Conservation (phyloP, 306 rosid species). For the Quercus agrifolia region DNA sequence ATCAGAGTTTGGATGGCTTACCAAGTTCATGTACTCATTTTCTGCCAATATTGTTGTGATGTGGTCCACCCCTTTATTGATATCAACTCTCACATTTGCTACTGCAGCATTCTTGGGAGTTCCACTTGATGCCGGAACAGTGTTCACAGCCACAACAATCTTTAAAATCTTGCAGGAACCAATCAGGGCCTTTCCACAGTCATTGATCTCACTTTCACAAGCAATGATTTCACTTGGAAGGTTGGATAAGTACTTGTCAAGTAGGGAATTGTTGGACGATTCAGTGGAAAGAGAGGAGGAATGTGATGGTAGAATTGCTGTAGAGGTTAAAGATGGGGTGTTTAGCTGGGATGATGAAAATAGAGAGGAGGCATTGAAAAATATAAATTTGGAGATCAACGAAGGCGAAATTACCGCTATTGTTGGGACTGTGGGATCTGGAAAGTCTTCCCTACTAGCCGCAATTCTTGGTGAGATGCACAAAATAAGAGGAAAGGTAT, state of each 20-base stretch:
- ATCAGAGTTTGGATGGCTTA: slow-evolving; percentile 72
- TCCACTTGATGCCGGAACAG: slow-evolving; percentile 81
- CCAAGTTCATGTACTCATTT: slow-evolving; percentile 75
- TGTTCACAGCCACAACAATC: slow-evolving; percentile 83
- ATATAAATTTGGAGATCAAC: slow-evolving; percentile 53
- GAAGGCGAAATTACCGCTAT: slow-evolving; percentile 79
- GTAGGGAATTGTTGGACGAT: slow-evolving; percentile 53
- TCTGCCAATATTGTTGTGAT: slow-evolving; percentile 52
- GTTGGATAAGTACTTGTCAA: slow-evolving; percentile 74
- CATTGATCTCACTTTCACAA: slow-evolving; percentile 85
- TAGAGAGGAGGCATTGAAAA: slow-evolving; percentile 46
- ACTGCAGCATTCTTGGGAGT: slow-evolving; percentile 67
- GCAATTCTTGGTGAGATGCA: slow-evolving; percentile 95
- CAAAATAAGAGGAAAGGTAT: slow-evolving; percentile 77
- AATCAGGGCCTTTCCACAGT: slow-evolving; percentile 87
- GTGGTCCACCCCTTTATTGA: slow-evolving; percentile 72
- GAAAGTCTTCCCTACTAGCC: slow-evolving; percentile 88
- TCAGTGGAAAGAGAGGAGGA: slow-evolving; percentile 61
- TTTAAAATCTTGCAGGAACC: slow-evolving; percentile 91
- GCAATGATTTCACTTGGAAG: slow-evolving; percentile 87
- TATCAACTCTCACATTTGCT: slow-evolving; percentile 74
- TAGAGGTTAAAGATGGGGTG: slow-evolving; percentile 59
- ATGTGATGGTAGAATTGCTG: slow-evolving; percentile 46
- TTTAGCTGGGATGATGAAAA: slow-evolving; percentile 92
- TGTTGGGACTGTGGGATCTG: slow-evolving; percentile 92